Conservation (phyloP, 164 flowering plant species). For the Magnolia changhungtana region DNA sequence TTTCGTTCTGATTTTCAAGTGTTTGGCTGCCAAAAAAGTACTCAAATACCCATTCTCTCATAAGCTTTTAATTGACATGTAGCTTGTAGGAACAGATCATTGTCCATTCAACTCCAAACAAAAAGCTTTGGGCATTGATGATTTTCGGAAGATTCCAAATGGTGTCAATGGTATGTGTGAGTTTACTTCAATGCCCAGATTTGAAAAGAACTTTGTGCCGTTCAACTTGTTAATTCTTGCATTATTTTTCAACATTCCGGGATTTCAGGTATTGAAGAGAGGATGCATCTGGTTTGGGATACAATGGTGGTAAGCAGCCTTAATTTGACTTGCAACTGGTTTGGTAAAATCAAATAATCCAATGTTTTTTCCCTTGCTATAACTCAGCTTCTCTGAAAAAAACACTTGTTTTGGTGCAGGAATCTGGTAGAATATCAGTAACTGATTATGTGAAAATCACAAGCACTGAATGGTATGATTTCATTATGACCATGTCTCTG, state of each 20-base stretch:
- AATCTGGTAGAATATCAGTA: conserved; percentile 76
- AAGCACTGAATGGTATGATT: conserved; percentile 81
- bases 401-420: conserved; percentile 39
- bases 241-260: neutral
- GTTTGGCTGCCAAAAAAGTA: neutral
- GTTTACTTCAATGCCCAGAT: neutral
- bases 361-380: too few species aligned
- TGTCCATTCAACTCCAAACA: conserved; percentile 88
- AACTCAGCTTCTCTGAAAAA: neutral
- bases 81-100: conserved; percentile 99
- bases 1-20: neutral
- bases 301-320: conserved; percentile 79
- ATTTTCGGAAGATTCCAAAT: conserved; percentile 95
- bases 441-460: conserved; percentile 83
- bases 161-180: conserved; percentile 84
- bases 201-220: too few species aligned
- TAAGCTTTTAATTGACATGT: conserved; percentile 20
- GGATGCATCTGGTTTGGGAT: conserved; percentile 96
- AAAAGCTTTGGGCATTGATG: conserved; percentile 85
- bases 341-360: neutral
- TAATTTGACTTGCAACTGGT: neutral
- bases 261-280: conserved; percentile 82
- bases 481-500: neutral
- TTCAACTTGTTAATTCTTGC: neutral
- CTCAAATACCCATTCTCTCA: neutral